Evolutionary conservation across 129 eudicot species (phyloP).

Genomic region (Centrapalus pauciflorus): DNA sequence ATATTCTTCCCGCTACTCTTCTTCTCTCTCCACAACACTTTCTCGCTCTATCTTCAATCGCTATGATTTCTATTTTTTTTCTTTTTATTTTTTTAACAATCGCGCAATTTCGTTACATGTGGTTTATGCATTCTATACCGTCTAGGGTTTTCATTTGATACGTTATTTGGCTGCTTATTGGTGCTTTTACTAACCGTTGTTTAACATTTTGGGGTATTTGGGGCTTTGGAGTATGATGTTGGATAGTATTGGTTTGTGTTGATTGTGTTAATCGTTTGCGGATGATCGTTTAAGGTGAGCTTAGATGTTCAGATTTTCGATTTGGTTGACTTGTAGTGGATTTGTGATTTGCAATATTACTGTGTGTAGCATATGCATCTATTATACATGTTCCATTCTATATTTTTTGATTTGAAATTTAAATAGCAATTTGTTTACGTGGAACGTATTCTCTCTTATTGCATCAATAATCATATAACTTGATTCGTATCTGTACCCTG

Average conservation of each 20-base stretch:
- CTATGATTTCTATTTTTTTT: neutral
- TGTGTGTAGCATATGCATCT: neutral
- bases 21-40: constrained; percentile 3
- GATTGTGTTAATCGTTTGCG: neutral
- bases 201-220: neutral
- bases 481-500: neutral
- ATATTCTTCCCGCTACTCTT: constrained; percentile 12
- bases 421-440: neutral
- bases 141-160: constrained; percentile 3
- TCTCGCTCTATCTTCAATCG: constrained; percentile 9
- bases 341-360: constrained; percentile 1
- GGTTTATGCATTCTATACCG: neutral
- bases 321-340: neutral
- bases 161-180: neutral
- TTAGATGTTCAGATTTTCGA: neutral
- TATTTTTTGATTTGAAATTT: neutral
- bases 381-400: neutral
- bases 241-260: neutral
- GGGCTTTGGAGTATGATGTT: neutral
- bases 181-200: neutral
- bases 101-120: neutral
- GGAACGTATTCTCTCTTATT: neutral
- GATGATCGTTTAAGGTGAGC: neutral
- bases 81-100: neutral
- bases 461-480: neutral